Evolutionary conservation across 2,329 filamentous ascomycete species (phyloP), one percentile per base, ranked within the genome.

Genomic region (Aspergillus sp.): DNA sequence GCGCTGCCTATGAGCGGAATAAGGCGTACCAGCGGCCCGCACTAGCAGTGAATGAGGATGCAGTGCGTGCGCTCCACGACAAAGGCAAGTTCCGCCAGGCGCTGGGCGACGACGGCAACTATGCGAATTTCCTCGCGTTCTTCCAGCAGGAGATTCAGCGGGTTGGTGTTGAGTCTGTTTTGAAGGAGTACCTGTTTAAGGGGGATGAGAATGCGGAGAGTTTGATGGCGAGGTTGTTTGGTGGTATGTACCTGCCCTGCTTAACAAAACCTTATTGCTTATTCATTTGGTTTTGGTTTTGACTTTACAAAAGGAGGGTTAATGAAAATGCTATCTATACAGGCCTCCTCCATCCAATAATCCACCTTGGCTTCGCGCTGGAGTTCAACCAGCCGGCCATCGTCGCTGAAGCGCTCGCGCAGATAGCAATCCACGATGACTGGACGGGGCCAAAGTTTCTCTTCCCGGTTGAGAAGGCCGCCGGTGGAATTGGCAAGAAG

Each of bases 371-470:
- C 49, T 96, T 91, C 69, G 92, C 90, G 4, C 70, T 96, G 37
- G 91, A 96, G 70, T 96, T 91, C 77, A 72, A 82, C 9, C 91
- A 96, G 69, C 90, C 90, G 2, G 89, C 89, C 39, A 86, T 96
- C 58, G 81, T 96, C 27, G 90, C 91, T 6, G 85, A 93, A 75
- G 91, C 80, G 1, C 83, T 96, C 17, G 90, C 92, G 0, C 88
- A 96, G 75, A 81, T 89, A 1, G 85, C 88, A 7, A 84, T 91
- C 2, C 90, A 96, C 68, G 76, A 80, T 6, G 75, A 81, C 44
- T 82, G 82, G 72, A 78, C 89, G 2, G 77, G 74, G 5, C 64
- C 58, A 1, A 62, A 72, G 0, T 84, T 87, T 60, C 78, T 95
- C 27, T 60, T 71, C 5, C 65, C 66, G 0, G 67, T 68, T 0